phyloP scores from a whole-genome alignment of 78 protist species.

The Dictyostelium capitatum region DNA sequence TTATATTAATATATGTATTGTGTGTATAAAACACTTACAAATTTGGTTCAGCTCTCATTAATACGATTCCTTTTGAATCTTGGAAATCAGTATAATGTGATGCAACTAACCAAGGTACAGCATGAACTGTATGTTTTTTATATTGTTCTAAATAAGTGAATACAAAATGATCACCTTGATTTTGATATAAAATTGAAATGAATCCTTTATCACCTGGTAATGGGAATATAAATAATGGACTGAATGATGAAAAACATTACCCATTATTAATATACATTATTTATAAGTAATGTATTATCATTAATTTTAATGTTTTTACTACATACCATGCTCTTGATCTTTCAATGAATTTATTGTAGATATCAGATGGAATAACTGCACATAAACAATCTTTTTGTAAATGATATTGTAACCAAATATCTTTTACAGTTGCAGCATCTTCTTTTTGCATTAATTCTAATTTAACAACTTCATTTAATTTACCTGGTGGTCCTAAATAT shows the following conservation, averaged over 20 bases:
- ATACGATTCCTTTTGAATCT: conserved; percentile 63
- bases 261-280: background rate
- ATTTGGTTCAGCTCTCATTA: conserved; percentile 82
- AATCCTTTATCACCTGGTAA: conserved; percentile 80
- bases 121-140: conserved; percentile 63
- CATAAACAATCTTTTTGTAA: conserved; percentile 53
- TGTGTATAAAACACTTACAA: conserved; percentile 19
- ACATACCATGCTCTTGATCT: conserved; percentile 56
- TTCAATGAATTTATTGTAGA: conserved; percentile 33
- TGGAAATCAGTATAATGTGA: conserved; percentile 66
- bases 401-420: conserved; percentile 69
- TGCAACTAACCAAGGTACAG: conserved; percentile 72
- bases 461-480: conserved; percentile 54
- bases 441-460: conserved; percentile 30
- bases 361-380: conserved; percentile 68
- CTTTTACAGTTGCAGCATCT: conserved; percentile 32
- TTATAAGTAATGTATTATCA: background rate
- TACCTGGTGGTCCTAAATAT: conserved; percentile 69
- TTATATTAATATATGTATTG: background rate
- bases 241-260: background rate
- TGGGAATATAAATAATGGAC: conserved; percentile 72
- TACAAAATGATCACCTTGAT: conserved; percentile 70
- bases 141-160: conserved; percentile 72
- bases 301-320: too few relatives aligned
- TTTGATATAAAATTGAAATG: conserved; percentile 69